Conservation (phyloP, 176 grass and related monocot species). For the Raddia guianensis region DNA sequence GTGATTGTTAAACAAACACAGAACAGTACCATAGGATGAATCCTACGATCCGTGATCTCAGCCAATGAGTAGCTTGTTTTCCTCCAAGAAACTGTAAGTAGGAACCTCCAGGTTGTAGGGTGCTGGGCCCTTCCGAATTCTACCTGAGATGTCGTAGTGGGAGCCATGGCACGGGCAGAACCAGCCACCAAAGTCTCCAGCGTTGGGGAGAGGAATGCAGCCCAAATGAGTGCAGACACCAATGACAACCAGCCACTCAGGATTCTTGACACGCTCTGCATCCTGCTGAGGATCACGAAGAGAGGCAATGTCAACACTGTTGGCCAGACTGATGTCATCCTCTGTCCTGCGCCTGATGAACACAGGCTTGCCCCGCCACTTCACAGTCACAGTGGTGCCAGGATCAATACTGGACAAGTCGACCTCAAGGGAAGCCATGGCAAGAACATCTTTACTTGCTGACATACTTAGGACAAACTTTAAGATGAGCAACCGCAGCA, state of each 20-base stretch:
- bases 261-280: slow-evolving; percentile 76
- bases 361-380: slow-evolving; percentile 94
- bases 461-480: slow-evolving; percentile 95
- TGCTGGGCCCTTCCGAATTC: slow-evolving; percentile 89
- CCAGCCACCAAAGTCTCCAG: slow-evolving; percentile 86
- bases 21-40: slow-evolving; percentile 29
- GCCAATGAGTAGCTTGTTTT: slow-evolving; percentile 85
- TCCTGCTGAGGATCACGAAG: slow-evolving; percentile 79
- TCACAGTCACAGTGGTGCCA: slow-evolving; percentile 81
- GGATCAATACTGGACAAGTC: slow-evolving; percentile 87
- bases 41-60: slow-evolving; percentile 35
- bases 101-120: slow-evolving; percentile 91
- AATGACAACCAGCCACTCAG: slow-evolving; percentile 85
- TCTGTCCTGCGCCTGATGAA: slow-evolving; percentile 91
- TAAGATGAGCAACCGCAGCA: slow-evolving; percentile 73
- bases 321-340: slow-evolving; percentile 82
- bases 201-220: slow-evolving; percentile 87
- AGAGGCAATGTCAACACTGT: slow-evolving; percentile 65
- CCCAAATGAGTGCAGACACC: slow-evolving; percentile 90
- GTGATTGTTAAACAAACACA: slow-evolving; percentile 34
- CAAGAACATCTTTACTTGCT: slow-evolving; percentile 91
- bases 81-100: slow-evolving; percentile 78
- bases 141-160: slow-evolving; percentile 83
- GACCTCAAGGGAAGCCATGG: slow-evolving; percentile 77
- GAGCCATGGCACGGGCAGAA: slow-evolving; percentile 95